Base-by-base conservation (phyloP, 495 filamentous ascomycete species). In the Xylaria cubensis region DNA sequence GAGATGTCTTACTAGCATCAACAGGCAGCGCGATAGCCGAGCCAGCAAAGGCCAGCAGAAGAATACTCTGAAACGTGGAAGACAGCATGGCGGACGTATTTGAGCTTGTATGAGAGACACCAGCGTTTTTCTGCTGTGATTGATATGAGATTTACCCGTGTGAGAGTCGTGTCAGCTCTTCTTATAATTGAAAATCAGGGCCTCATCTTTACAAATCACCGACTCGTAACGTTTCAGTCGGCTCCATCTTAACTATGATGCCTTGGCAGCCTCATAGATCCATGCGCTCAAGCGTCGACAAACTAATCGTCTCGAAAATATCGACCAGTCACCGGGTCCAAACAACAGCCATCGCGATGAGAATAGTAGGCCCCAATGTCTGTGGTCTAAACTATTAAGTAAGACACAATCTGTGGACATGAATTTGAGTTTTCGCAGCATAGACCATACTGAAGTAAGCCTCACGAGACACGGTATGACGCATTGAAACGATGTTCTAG, bases 11-110 rank as follows among this genome's bases (percentile, higher is more conserved):
- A 67, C 64, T 24, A 36, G 46, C 44, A 36, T 67, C 32, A 21
- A n/a, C 34, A 8, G 64, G 64, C 19, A 67, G 19, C 1, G 64
- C 64, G 15, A 67, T 42, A 36, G 12, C 34, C 34, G 44, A 55
- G 32, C 44, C 48, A 42, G 46, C 48, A 39, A 67, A 51, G 48
- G 64, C 64, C 3, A 67, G 19, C 21, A 67, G 64, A 51, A 67
- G 46, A 36, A 67, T 42, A 15, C 36, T 53, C 64, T 41, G 53
- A 32, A 67, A 15, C 12, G 34, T 55, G 13, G 44, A 36, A 15
- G 19, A 67, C 10, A 53, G 41, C 64, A 67, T 67, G 32, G 3
- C 55, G 32, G 44, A 51, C 24, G 24, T 1, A 41, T 17, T 51
- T 24, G 32, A 67, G 13, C 32, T 29, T 13, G 24, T 15, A n/a